Conservation (phyloP, 1,284 basidiomycete genomes). For the Moesziomyces globuligerus region DNA sequence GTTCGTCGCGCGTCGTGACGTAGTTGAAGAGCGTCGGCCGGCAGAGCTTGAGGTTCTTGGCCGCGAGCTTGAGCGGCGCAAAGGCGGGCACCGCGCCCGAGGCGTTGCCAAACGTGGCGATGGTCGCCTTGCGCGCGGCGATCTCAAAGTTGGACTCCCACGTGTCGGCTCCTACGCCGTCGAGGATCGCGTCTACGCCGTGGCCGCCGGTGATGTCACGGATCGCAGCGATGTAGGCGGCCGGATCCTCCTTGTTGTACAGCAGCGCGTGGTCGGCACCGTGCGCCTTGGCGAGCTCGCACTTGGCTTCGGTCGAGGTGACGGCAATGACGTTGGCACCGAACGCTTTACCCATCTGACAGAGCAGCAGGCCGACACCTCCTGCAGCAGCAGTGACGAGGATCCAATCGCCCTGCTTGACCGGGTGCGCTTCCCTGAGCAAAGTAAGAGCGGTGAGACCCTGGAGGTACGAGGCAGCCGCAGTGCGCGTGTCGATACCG, state of each 20-base stretch:
- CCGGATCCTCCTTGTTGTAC: conserved; percentile 71
- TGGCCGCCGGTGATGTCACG: conserved; percentile 77
- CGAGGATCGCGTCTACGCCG: conserved; percentile 84
- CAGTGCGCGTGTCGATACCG: conserved; percentile 74
- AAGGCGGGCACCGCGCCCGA: conserved; percentile 78
- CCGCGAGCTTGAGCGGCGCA: conserved; percentile 76
- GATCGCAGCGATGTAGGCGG: conserved; percentile 67
- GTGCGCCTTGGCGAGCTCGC: conserved; percentile 79
- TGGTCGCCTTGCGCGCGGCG: conserved; percentile 70
- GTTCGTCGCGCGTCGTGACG: conserved; percentile 77
- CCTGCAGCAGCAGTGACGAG: conserved; percentile 91
- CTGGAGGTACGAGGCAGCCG: conserved; percentile 78
- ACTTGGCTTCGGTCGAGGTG: conserved; percentile 86
- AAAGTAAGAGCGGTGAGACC: conserved; percentile 83
- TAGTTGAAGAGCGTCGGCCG: conserved; percentile 68
- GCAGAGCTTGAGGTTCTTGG: conserved; percentile 80
- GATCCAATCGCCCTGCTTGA: conserved; percentile 75
- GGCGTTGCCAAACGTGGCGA: conserved; percentile 91
- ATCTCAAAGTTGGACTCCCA: conserved; percentile 78
- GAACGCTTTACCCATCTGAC: conserved; percentile 70
- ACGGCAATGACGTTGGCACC: conserved; percentile 94
- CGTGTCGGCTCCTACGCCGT: conserved; percentile 82
- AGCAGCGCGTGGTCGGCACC: conserved; percentile 89
- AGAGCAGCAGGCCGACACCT: conserved; percentile 72
- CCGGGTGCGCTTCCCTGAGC: conserved; percentile 82